These are phyloP conservation scores for Phytophthora sojae DNA, from an alignment of 352 stramenopile genomes.

Conservation along the genomic window DNA sequence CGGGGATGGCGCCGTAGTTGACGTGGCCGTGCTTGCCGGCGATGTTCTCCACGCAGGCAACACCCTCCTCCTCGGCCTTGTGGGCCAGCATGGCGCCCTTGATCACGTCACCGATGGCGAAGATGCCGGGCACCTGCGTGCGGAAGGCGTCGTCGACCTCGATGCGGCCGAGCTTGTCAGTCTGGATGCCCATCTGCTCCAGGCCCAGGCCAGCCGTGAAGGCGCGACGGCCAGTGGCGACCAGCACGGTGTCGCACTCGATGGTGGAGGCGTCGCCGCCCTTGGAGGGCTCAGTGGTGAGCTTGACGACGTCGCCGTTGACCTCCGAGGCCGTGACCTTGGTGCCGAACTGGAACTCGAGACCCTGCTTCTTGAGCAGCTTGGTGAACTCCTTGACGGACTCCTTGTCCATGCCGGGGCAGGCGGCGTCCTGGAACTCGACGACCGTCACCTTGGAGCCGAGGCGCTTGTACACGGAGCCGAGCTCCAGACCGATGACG, in stretches of 20 bases:
- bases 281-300: slow-evolving; percentile 94
- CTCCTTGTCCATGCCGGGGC: slow-evolving; percentile 94
- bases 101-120: slow-evolving; percentile 98
- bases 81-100: slow-evolving; percentile 99
- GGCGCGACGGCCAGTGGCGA: slow-evolving; percentile 93
- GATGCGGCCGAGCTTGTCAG: slow-evolving; percentile 96
- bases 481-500: slow-evolving; percentile 99
- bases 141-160: slow-evolving; percentile 98
- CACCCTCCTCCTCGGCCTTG: slow-evolving; percentile 99
- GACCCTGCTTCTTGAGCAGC: slow-evolving; percentile 98
- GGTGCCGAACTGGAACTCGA: slow-evolving; percentile 98
- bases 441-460: slow-evolving; percentile 97
- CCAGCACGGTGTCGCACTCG: slow-evolving; percentile 84
- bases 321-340: slow-evolving; percentile 97
- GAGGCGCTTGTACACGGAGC: slow-evolving; percentile 97
- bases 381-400: slow-evolving; percentile 97
- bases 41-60: slow-evolving; percentile 98
- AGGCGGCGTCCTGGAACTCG: slow-evolving; percentile 97
- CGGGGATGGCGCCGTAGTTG: slow-evolving; percentile 99
- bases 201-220: slow-evolving; percentile 97
- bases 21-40: slow-evolving; percentile 97
- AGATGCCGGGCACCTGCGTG: slow-evolving; percentile 95
- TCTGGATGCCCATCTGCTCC: slow-evolving; percentile 97
- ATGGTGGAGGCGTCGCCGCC: slow-evolving; percentile 65
- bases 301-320: slow-evolving; percentile 91